These are phyloP conservation scores for Penicillium psychrosexuale DNA, from an alignment of 2,329 filamentous ascomycete genomes.

Conservation along the genomic window DNA sequence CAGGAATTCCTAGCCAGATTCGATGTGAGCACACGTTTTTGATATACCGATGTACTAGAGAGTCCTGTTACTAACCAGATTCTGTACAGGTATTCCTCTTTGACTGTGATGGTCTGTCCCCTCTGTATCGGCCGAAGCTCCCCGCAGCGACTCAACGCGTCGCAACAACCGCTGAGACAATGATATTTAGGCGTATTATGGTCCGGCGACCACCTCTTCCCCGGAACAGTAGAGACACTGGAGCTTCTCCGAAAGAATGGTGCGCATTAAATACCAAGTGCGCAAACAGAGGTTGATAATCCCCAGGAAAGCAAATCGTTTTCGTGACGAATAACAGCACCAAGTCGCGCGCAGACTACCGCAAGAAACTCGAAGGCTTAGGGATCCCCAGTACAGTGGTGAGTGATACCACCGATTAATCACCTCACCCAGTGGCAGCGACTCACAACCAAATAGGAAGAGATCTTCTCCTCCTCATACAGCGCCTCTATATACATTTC, in stretches of 20 bases:
- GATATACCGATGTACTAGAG: background rate
- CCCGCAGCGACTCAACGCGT: background rate
- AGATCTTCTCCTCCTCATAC: constrained; percentile 95
- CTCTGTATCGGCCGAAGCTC: background rate
- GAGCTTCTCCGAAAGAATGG: constrained; percentile 78
- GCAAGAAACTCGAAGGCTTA: constrained; percentile 79
- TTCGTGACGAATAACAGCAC: constrained; percentile 99
- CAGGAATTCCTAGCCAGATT: constrained; percentile 84
- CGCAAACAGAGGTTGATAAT: constrained; percentile 4
- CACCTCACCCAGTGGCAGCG: background rate
- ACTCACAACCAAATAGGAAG: constrained; percentile 55
- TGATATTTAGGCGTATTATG: constrained; percentile 77
- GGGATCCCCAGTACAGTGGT: constrained; percentile 72
- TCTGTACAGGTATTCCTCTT: constrained; percentile 75
- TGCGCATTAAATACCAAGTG: constrained; percentile 34
- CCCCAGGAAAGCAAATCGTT: constrained; percentile 80
- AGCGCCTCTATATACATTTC: constrained; percentile 94
- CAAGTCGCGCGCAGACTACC: constrained; percentile 88
- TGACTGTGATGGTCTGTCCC: constrained; percentile 83
- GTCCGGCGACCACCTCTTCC: constrained; percentile 89
- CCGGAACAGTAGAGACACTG: constrained; percentile 79
- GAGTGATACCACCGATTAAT: constrained; percentile 14
- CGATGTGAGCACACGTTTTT: constrained; percentile 65
- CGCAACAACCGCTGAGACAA: constrained; percentile 35
- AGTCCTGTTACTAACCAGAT: constrained; percentile 16